A percentile compares a stretch with the other conserved stretches of the same genome.
These are phyloP conservation scores for Salix arbutifolia DNA, from an alignment of 345 rosid genomes.

Conservation along the genomic window DNA sequence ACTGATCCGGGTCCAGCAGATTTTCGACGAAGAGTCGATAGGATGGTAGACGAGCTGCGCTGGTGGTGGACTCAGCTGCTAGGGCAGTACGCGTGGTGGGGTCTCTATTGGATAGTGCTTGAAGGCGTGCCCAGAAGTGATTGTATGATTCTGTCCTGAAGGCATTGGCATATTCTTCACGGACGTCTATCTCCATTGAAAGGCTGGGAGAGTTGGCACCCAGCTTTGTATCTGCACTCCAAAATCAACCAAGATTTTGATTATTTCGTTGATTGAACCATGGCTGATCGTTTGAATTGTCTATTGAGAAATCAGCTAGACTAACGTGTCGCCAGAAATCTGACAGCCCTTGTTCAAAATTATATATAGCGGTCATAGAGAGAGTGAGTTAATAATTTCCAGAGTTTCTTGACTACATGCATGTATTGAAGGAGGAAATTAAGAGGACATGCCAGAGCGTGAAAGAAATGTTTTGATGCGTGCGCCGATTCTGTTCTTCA, in stretches of 20 bases:
- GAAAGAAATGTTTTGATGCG: conserved; percentile 26
- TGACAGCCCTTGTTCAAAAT: too few relatives aligned
- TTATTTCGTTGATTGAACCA: too few relatives aligned
- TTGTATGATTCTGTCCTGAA: conserved; percentile 78
- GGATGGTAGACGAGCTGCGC: conserved; percentile 63
- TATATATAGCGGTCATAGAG: too few relatives aligned
- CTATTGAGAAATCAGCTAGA: too few relatives aligned
- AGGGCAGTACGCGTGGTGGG: conserved; percentile 12
- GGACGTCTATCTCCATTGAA: conserved; percentile 40
- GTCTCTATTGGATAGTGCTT: conserved; percentile 12
- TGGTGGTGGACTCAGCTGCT: conserved; percentile 39
- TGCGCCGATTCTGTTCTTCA: conserved; percentile 25
- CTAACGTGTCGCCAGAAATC: too few relatives aligned
- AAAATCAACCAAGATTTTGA: not conserved
- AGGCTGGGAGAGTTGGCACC: conserved; percentile 2
- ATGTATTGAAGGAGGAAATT: not conserved
- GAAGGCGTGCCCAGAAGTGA: conserved; percentile 68
- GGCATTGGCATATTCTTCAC: conserved; percentile 81
- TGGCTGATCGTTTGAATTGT: too few relatives aligned
- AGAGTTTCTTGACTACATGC: too few relatives aligned
- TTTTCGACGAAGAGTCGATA: conserved; percentile 68
- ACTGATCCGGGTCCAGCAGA: conserved; percentile 66
- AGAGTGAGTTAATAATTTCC: too few relatives aligned
- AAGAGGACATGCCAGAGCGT: conserved; percentile 10
- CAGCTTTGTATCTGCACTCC: conserved; percentile 20